A percentile compares a stretch with the other conserved stretches of the same genome.
These are phyloP conservation scores for Colletotrichum eremochloae DNA, from an alignment of 2,329 filamentous ascomycete genomes.

Conservation along the genomic window DNA sequence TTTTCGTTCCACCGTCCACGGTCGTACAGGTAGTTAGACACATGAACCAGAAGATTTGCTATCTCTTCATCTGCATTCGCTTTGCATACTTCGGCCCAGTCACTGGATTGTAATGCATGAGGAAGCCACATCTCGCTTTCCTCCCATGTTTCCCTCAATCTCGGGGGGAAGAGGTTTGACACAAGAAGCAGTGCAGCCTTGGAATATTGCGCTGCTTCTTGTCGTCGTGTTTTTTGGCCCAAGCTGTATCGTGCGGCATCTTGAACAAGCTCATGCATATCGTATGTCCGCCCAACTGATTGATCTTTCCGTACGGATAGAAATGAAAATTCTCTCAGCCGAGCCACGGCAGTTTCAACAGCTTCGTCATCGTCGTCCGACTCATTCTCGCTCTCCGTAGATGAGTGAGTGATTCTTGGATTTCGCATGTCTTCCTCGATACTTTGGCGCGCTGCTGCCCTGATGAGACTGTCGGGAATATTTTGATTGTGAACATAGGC, in stretches of 20 bases:
- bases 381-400: background rate
- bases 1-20: background rate
- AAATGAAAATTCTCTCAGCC: background rate
- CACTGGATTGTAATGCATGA: background rate
- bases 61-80: background rate
- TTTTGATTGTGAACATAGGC: background rate
- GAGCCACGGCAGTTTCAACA: background rate
- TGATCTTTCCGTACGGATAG: background rate
- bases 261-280: background rate
- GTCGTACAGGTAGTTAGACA: rapidly evolving
- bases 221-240: background rate
- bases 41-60: background rate
- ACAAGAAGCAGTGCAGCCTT: background rate
- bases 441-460: background rate
- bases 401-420: background rate
- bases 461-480: background rate
- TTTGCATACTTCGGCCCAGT: background rate
- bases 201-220: background rate
- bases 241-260: background rate
- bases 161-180: background rate
- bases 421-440: background rate
- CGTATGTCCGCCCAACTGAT: background rate
- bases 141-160: background rate
- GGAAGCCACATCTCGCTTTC: background rate
- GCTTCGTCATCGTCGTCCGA: background rate